Conservation (phyloP, 208 protist species). For the Endotrypanum monterogeii region DNA sequence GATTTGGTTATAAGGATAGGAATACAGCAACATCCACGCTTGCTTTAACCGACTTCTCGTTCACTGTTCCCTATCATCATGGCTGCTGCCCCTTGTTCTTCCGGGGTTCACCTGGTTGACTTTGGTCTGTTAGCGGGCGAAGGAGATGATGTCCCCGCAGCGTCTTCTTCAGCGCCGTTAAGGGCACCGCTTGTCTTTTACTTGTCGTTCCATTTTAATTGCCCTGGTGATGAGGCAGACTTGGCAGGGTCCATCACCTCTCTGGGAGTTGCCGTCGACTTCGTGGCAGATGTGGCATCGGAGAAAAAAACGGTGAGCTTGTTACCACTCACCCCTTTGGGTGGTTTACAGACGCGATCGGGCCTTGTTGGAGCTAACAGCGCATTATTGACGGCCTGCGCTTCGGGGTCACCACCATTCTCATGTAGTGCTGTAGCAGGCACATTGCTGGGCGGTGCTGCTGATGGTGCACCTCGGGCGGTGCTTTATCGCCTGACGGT, state of each 20-base stretch:
- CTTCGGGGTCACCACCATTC: background rate
- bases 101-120: background rate
- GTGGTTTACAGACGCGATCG: background rate
- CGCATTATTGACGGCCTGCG: background rate
- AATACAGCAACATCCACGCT: too few species aligned
- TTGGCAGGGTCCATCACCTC: background rate
- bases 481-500: constrained; percentile 16
- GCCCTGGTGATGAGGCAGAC: background rate
- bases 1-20: background rate
- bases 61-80: background rate
- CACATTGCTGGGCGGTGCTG: background rate
- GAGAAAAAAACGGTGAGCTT: constrained; percentile 15
- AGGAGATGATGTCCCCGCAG: background rate
- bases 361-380: background rate
- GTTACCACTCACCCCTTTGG: background rate
- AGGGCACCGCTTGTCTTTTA: constrained; percentile 8
- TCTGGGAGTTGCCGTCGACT: constrained; percentile 23
- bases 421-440: background rate
- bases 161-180: constrained; percentile 4
- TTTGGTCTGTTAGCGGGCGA: background rate
- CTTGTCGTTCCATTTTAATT: background rate
- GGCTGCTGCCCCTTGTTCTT: background rate
- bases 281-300: constrained; percentile 56
- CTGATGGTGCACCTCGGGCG: background rate
- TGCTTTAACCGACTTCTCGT: too few species aligned